Percentiles rank a stretch among this genome's conserved stretches.
phyloP scores from a whole-genome alignment of 257 asterid species.

The Pogostemon cablin region DNA sequence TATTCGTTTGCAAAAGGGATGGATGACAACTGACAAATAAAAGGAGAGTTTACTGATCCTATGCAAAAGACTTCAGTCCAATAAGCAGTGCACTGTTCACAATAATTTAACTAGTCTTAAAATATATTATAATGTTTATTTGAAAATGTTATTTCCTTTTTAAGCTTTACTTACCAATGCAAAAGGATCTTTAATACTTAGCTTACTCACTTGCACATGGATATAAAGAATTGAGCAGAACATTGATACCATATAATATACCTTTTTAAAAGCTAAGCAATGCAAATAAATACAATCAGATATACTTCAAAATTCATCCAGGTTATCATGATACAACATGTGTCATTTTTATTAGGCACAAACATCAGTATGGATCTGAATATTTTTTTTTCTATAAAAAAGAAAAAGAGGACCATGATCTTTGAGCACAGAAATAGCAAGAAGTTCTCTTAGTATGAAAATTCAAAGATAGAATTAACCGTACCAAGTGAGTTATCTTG shows the following conservation, averaged over 20 bases:
- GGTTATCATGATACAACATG: not conserved
- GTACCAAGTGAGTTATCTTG: not conserved
- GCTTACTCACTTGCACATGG: constrained; percentile 3
- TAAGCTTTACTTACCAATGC: not conserved
- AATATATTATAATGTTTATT: not conserved
- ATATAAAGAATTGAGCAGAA: constrained; percentile 10
- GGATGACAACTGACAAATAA: not conserved
- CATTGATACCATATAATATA: not conserved
- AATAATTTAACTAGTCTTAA: not conserved
- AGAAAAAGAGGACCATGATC: not conserved
- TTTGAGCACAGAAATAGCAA: not conserved
- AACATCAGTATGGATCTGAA: not conserved
- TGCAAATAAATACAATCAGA: not conserved
- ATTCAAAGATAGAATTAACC: not conserved
- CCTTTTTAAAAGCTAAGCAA: constrained; percentile 17
- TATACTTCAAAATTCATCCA: not conserved
- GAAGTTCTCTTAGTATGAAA: not conserved
- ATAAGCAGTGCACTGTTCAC: not conserved
- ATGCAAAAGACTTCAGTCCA: not conserved
- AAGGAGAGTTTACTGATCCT: too few species aligned
- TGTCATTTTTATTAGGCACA: not conserved
- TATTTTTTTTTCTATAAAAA: not conserved
- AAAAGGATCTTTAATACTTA: not conserved
- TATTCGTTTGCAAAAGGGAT: constrained; percentile 1
- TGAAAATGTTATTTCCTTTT: not conserved